These are phyloP conservation scores for Rubroboletus pulcherrimus DNA, from an alignment of 768 basidiomycete genomes.

Conservation along the genomic window DNA sequence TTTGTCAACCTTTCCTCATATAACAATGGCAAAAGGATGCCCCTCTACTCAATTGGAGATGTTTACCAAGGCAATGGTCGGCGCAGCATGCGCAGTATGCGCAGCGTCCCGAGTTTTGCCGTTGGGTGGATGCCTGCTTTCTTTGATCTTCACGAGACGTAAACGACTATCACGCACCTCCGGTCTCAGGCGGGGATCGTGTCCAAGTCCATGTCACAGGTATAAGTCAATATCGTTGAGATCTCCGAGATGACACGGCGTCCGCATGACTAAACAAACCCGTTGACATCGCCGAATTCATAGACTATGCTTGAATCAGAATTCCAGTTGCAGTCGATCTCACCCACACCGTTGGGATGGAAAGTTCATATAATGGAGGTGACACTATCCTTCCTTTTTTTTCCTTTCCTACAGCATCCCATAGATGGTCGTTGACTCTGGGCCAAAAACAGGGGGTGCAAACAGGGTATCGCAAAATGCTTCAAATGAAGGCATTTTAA, in stretches of 20 bases:
- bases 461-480: neutral
- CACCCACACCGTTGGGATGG: neutral
- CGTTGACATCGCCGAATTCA: neutral
- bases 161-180: neutral
- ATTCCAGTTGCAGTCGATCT: neutral
- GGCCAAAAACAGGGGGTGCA: neutral
- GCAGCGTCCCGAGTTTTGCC: neutral
- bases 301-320: neutral
- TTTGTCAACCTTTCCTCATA: neutral
- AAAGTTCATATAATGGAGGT: neutral
- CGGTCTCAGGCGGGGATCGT: neutral
- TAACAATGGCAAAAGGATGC: too few relatives aligned
- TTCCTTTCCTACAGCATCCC: neutral
- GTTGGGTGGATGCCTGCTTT: neutral
- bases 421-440: neutral
- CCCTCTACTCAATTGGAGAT: neutral
- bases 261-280: neutral
- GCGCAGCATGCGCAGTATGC: neutral
- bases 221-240: neutral
- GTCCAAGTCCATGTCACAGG: neutral
- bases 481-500: neutral
- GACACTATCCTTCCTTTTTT: neutral
- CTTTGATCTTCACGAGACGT: neutral
- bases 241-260: neutral
- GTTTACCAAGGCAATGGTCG: neutral